Evolutionary conservation across 169 alveolate genomes (phyloP), one percentile per base, ranked within the genome.

Genomic region (Plasmodium inui): DNA sequence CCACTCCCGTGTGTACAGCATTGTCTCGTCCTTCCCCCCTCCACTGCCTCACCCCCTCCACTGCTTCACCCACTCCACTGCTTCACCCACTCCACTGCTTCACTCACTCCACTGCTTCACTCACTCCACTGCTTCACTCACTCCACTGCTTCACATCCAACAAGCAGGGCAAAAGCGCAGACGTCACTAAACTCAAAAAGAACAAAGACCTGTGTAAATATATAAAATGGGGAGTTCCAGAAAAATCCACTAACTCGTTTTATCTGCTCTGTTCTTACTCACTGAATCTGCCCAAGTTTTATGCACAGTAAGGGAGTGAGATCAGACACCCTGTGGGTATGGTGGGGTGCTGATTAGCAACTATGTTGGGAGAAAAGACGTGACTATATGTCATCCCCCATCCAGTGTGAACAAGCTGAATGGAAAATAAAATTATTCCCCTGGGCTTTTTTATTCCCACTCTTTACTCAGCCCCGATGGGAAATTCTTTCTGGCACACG

Each of bases 241-340:
- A 90, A 17, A 90, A 74, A 57, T 61, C 80, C 26, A 90, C 92
- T 10, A 61, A 81, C 37, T 79, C 92, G 17, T 81, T 90, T 81
- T 90, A 72, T n/a, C 22, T 81, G 19, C 74, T 90, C 26, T 81
- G 95, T 28, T 90, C 95, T 53, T 90, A 90, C 83, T 26, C 95
- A 17, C 76, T 90, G 44, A 90, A 70, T 28, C 92, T 90, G 8
- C 79, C 95, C n/a, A 90, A 90, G 55, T 90, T 90, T 90, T 90
- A 81, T 26, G 92, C 82, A 30, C 82, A 80, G 94, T 88, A 79
- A 79, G 50, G 19, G 34, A 3, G 70, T 17, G 67, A 74, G 39
- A 73, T 50, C n/a, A n/a, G 34, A 3, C 79, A 9, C 30, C 12
- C 73, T 37, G 30, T 7, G 12, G 19, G 22, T 7, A 28, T 28